Evolutionary conservation across 2,329 filamentous ascomycete genomes (phyloP).

Genomic region (Talaromyces sp.): DNA sequence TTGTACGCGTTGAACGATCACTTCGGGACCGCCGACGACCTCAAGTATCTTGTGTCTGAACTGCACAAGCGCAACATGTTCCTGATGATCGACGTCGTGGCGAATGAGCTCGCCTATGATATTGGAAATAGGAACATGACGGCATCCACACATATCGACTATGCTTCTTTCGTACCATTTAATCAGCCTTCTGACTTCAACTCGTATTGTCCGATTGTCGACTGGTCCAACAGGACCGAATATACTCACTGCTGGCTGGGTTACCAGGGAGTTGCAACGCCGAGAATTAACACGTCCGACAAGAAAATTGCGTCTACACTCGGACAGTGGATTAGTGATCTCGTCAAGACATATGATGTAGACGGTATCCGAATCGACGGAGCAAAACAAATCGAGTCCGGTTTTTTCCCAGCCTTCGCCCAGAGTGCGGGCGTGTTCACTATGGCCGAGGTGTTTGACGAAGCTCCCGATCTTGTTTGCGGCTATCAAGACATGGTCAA

Average conservation of each 20-base stretch:
- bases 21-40: slow-evolving; percentile 38
- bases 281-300: slow-evolving; percentile 37
- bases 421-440: slow-evolving; percentile 32
- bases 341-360: slow-evolving; percentile 33
- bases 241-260: slow-evolving; percentile 45
- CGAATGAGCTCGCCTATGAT: slow-evolving; percentile 34
- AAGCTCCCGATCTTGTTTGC: slow-evolving; percentile 27
- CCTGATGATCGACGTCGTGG: slow-evolving; percentile 45
- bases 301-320: slow-evolving; percentile 27
- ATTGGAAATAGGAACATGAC: slow-evolving; percentile 10
- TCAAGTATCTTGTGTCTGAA: slow-evolving; percentile 35
- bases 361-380: slow-evolving; percentile 45
- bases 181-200: slow-evolving; percentile 22
- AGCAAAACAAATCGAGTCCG: slow-evolving; percentile 36
- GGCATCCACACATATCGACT: slow-evolving; percentile 9
- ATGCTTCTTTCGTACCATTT: slow-evolving; percentile 15
- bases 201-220: slow-evolving; percentile 21
- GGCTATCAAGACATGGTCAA: slow-evolving; percentile 32
- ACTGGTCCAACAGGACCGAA: slow-evolving; percentile 22
- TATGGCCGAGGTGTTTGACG: slow-evolving; percentile 39
- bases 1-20: slow-evolving; percentile 40
- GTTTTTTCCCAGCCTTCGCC: slow-evolving; percentile 31
- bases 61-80: slow-evolving; percentile 41
- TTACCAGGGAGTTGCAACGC: slow-evolving; percentile 36
- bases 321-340: slow-evolving; percentile 28